Percentiles rank a stretch among this genome's conserved stretches.
Evolutionary conservation across 805 yeast genomes (phyloP).

Genomic region (Dipodascus albidus): DNA sequence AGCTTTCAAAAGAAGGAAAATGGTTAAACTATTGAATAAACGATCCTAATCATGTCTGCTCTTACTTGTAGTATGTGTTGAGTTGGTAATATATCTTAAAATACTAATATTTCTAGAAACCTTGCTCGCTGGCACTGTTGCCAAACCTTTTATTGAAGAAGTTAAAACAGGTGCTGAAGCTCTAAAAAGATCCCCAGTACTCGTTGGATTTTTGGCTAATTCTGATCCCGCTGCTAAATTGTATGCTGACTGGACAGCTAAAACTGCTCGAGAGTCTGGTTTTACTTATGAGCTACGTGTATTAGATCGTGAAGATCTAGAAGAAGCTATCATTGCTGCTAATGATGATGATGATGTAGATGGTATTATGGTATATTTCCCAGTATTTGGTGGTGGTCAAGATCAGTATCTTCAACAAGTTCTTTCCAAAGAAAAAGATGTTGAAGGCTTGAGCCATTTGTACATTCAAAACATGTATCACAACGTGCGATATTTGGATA

Average conservation of each 20-base stretch:
- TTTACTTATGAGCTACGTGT: constrained; percentile 69
- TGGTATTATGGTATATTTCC: constrained; percentile 96
- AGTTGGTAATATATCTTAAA: not conserved
- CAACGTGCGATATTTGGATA: constrained; percentile 75
- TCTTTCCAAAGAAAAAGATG: constrained; percentile 84
- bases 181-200: constrained; percentile 49
- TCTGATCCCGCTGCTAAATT: constrained; percentile 88
- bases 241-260: constrained; percentile 95
- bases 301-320: constrained; percentile 72
- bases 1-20: not conserved
- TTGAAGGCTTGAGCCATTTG: constrained; percentile 85
- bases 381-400: constrained; percentile 90
- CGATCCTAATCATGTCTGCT: not conserved
- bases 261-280: constrained; percentile 78
- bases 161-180: constrained; percentile 44
- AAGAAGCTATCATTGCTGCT: constrained; percentile 71
- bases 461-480: constrained; percentile 94
- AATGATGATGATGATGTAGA: constrained; percentile 64
- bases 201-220: constrained; percentile 90
- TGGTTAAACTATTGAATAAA: not conserved
- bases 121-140: constrained; percentile 76
- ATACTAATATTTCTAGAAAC: constrained; percentile 30
- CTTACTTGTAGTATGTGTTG: constrained; percentile 1
- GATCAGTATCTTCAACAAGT: constrained; percentile 94
- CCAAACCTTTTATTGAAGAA: constrained; percentile 71